A percentile compares a stretch with the other conserved stretches of the same genome.
Conservation (phyloP, 208 protist species). For the Wallacemonas collosoma region DNA sequence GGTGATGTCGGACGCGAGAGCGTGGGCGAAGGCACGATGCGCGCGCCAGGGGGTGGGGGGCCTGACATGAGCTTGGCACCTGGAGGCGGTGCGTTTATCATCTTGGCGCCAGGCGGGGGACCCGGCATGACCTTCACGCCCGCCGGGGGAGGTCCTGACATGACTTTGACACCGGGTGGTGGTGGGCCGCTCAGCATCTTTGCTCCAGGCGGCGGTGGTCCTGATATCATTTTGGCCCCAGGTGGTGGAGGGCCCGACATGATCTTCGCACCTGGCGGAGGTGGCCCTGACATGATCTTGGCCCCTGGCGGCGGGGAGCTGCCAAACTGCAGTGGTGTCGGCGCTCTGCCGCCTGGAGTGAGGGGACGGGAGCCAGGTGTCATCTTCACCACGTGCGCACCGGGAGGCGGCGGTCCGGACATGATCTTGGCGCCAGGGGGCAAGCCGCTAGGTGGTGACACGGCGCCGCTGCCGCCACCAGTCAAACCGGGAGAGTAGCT, state of each 20-base stretch:
- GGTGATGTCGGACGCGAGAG: slow-evolving; percentile 9
- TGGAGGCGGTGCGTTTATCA: slow-evolving; percentile 49
- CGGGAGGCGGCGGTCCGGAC: slow-evolving; percentile 9
- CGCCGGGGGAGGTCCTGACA: slow-evolving; percentile 31
- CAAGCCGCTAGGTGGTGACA: background rate
- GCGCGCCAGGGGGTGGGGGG: slow-evolving; percentile 17
- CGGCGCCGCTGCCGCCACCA: slow-evolving; percentile 6
- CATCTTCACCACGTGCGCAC: slow-evolving; percentile 16
- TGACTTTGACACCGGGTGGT: slow-evolving; percentile 41
- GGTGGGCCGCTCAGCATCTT: slow-evolving; percentile 25
- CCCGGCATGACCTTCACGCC: slow-evolving; percentile 33
- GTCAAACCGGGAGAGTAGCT: background rate
- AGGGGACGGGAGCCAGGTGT: slow-evolving; percentile 8
- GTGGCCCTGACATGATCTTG: slow-evolving; percentile 48
- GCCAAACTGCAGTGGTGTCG: background rate
- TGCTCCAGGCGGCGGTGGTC: slow-evolving; percentile 15
- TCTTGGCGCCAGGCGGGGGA: slow-evolving; percentile 35
- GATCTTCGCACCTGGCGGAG: slow-evolving; percentile 18
- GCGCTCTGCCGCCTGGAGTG: slow-evolving; percentile 12
- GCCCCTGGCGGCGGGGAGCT: slow-evolving; percentile 33
- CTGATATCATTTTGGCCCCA: slow-evolving; percentile 10
- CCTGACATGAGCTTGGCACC: slow-evolving; percentile 25
- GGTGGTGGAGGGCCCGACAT: slow-evolving; percentile 6
- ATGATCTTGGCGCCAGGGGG: slow-evolving; percentile 15
- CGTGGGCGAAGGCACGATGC: slow-evolving; percentile 1